Evolutionary conservation across 306 rosid species (phyloP).

Genomic region (Malus domestica): ASM211411v1 NC_041791.1:1202501-1203000

Average conservation of each 20-base stretch:
- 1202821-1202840: not conserved
- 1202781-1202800: not conserved
- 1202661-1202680: not conserved
- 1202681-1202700: not conserved
- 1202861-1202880: not conserved
- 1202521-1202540: conserved; percentile 22
- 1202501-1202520: conserved; percentile 45
- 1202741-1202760: not conserved
- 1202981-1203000: not conserved
- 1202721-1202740: not conserved
- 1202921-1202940: not conserved
- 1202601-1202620: not conserved
- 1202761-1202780: not conserved
- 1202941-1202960: not conserved
- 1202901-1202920: not conserved
- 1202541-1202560: not conserved
- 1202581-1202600: not conserved
- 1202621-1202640: not conserved
- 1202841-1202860: not conserved
- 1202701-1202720: not conserved
- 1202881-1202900: not conserved
- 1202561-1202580: not conserved
- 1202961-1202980: not conserved
- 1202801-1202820: not conserved
- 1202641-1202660: not conserved